phyloP scores from a whole-genome alignment of 2,329 filamentous ascomycete genomes.

The Aspergillus uvarum region DNA sequence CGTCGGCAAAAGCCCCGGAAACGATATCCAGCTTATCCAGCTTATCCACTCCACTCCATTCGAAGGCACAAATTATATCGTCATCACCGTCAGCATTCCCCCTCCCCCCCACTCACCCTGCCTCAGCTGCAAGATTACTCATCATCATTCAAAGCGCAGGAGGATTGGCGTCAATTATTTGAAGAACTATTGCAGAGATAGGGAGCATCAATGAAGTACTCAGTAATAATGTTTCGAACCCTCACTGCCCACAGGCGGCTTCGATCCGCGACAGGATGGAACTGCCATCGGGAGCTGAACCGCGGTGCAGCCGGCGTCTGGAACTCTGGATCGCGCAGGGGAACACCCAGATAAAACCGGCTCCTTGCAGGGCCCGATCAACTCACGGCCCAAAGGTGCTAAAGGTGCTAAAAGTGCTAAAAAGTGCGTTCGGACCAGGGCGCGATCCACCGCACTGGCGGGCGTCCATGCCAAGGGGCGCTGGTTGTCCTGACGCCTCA shows the following conservation, averaged over 20 bases:
- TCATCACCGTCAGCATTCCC: background rate
- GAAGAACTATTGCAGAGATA: slow-evolving; percentile 18
- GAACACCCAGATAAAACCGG: slow-evolving; percentile 5
- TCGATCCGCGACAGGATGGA: slow-evolving; percentile 1
- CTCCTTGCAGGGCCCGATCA: slow-evolving; percentile 21
- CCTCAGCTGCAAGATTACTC: slow-evolving; percentile 10
- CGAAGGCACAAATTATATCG: slow-evolving; percentile 1
- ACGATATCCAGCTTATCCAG: background rate
- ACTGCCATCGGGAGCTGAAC: slow-evolving; percentile 13
- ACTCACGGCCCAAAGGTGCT: slow-evolving; percentile 15
- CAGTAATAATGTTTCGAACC: slow-evolving; percentile 21
- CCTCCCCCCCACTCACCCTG: no score
- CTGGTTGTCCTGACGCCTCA: slow-evolving; percentile 35
- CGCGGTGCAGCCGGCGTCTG: background rate
- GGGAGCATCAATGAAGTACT: slow-evolving; percentile 16
- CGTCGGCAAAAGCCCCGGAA: background rate
- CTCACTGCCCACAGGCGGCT: slow-evolving; percentile 17
- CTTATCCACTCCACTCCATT: background rate
- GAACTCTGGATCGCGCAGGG: slow-evolving; percentile 13
- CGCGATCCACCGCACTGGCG: slow-evolving; percentile 21
- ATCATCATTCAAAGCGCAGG: background rate
- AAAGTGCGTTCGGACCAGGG: slow-evolving; percentile 17
- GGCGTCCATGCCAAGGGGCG: slow-evolving; percentile 22
- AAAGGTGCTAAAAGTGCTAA: background rate
- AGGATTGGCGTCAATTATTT: slow-evolving; percentile 20